Evolutionary conservation across 805 yeast species (phyloP).

Genomic region (Sugiyamaella chiloensis): DNA sequence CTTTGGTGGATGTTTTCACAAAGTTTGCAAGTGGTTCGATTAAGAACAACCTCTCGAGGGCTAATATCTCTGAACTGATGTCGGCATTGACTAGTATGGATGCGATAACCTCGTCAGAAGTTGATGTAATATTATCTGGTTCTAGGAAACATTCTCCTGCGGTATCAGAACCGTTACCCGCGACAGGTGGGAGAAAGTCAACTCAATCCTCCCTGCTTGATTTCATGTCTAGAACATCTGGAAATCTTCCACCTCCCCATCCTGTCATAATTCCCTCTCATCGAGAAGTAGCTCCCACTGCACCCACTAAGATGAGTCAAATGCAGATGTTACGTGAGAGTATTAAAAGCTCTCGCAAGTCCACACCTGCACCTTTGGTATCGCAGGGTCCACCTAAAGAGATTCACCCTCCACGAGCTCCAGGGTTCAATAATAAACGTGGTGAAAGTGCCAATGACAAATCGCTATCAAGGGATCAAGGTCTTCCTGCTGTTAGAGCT

Average conservation of each 20-base stretch:
- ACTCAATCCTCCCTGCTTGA: conserved; percentile 9
- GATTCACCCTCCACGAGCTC: conserved; percentile 47
- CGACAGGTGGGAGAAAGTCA: too few relatives aligned
- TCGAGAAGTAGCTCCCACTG: conserved; percentile 9
- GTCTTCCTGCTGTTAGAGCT: conserved; percentile 16
- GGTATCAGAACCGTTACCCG: too few relatives aligned
- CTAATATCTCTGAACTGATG: conserved; percentile 63
- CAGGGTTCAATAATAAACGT: conserved; percentile 44
- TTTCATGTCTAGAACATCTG: conserved; percentile 2
- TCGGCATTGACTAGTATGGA: conserved; percentile 13
- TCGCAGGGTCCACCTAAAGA: conserved; percentile 16
- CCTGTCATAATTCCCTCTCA: conserved; percentile 11
- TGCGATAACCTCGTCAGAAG: conserved; percentile 18
- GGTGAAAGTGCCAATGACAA: too few relatives aligned
- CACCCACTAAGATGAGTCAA: conserved; percentile 14
- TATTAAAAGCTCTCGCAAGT: conserved; percentile 18
- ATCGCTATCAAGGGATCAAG: neutral
- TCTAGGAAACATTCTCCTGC: neutral
- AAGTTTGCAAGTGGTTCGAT: conserved; percentile 48
- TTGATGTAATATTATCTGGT: conserved; percentile 7
- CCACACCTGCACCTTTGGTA: conserved; percentile 6
- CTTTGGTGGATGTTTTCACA: conserved; percentile 51
- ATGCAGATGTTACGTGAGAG: conserved; percentile 23
- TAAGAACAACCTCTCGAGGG: conserved; percentile 65
- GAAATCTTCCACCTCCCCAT: conserved; percentile 15